Evolutionary conservation across 2,329 filamentous ascomycete species (phyloP).

Genomic region (Ascocoryne sarcoides): DNA sequence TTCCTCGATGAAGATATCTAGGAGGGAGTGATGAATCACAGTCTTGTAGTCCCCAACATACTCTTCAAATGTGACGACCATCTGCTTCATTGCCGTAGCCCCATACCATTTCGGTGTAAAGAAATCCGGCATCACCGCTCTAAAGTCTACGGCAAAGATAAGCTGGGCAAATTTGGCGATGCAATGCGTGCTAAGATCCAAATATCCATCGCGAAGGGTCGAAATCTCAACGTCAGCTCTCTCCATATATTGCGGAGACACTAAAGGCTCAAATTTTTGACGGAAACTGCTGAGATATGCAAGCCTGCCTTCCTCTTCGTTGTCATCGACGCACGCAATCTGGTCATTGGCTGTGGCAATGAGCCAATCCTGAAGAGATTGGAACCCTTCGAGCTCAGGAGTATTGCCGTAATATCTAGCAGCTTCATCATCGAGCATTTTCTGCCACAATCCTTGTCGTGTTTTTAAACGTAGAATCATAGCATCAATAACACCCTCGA

Average conservation of each 20-base stretch:
- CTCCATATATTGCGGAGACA: conserved; percentile 72
- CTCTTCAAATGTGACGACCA: conserved; percentile 90
- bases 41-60: conserved; percentile 82
- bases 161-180: conserved; percentile 78
- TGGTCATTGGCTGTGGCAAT: conserved; percentile 97
- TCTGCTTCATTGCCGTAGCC: conserved; percentile 80
- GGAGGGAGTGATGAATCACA: conserved; percentile 76
- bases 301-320: conserved; percentile 62
- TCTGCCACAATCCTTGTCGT: conserved; percentile 79
- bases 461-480: conserved; percentile 84
- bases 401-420: conserved; percentile 56
- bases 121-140: conserved; percentile 72
- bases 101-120: conserved; percentile 89
- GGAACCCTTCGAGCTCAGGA: conserved; percentile 56
- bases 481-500: conserved; percentile 89
- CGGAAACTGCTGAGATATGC: conserved; percentile 84
- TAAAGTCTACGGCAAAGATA: conserved; percentile 87
- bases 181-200: conserved; percentile 90
- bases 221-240: conserved; percentile 65
- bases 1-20: conserved; percentile 89
- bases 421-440: conserved; percentile 79
- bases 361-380: conserved; percentile 89
- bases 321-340: conserved; percentile 95
- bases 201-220: conserved; percentile 77
- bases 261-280: conserved; percentile 70